Evolutionary conservation across 2,329 filamentous ascomycete genomes (phyloP).

Genomic region (Fusarium metavorans): DNA sequence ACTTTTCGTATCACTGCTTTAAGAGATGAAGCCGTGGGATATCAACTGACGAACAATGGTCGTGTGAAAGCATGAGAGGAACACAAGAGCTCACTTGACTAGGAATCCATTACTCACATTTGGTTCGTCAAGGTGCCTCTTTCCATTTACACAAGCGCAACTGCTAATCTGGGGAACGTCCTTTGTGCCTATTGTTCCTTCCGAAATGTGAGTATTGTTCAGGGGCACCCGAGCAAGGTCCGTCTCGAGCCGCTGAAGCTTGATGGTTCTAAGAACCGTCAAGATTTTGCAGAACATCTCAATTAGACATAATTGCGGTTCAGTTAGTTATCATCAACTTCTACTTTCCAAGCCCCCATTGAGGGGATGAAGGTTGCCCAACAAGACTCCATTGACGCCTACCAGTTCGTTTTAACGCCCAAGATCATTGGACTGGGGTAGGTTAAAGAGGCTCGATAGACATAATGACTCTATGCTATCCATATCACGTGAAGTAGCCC

Average conservation of each 20-base stretch:
- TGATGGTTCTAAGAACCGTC: not conserved
- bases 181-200: not conserved
- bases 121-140: not conserved
- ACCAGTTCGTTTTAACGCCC: not conserved
- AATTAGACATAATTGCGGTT: not conserved
- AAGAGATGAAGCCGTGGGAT: not conserved
- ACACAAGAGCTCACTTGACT: not conserved
- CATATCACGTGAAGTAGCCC: not conserved
- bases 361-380: not conserved
- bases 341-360: not conserved
- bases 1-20: not conserved
- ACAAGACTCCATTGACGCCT: not conserved
- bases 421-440: not conserved
- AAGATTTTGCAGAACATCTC: not conserved
- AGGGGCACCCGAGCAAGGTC: not conserved
- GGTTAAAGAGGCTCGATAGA: not conserved
- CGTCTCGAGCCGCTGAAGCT: not conserved
- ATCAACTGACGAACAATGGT: not conserved
- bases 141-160: not conserved
- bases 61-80: not conserved
- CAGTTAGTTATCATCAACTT: not conserved
- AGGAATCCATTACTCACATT: not conserved
- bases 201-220: not conserved
- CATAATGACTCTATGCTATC: not conserved
- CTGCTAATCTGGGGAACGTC: not conserved